Conservation (phyloP, 208 protist genomes). For the Angomonas ambiguus region DNA sequence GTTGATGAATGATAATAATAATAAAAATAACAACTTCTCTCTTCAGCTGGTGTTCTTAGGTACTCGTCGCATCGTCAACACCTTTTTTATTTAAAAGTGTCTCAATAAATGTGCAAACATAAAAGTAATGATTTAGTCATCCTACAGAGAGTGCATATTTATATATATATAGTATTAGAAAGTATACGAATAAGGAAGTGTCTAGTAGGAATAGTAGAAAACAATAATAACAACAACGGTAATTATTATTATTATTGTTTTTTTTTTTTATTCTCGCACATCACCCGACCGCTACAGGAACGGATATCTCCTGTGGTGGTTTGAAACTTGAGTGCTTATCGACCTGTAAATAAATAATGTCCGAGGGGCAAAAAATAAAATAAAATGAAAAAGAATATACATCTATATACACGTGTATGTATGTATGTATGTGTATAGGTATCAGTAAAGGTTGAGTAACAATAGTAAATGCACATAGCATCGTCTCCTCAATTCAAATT, state of each 20-base stretch:
- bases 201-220: too few relatives aligned
- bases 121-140: neutral
- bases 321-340: neutral
- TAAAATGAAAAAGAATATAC: neutral
- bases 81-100: neutral
- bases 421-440: neutral
- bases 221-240: neutral
- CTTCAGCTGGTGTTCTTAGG: neutral
- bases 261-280: neutral
- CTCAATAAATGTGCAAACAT: neutral
- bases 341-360: too few relatives aligned
- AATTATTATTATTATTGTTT: too few relatives aligned
- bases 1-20: too few relatives aligned
- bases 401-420: neutral
- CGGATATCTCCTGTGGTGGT: neutral
- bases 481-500: neutral
- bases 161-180: too few relatives aligned
- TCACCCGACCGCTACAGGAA: neutral
- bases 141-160: too few relatives aligned
- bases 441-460: conserved; percentile 5
- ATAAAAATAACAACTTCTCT: neutral
- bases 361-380: too few relatives aligned
- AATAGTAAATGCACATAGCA: conserved; percentile 2
- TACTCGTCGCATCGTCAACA: neutral
- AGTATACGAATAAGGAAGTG: too few relatives aligned